Percentiles rank a stretch among this genome's conserved stretches.
These are phyloP conservation scores for Curvularia spicifera DNA, from an alignment of 2,329 filamentous ascomycete genomes.

Conservation along the genomic window DNA sequence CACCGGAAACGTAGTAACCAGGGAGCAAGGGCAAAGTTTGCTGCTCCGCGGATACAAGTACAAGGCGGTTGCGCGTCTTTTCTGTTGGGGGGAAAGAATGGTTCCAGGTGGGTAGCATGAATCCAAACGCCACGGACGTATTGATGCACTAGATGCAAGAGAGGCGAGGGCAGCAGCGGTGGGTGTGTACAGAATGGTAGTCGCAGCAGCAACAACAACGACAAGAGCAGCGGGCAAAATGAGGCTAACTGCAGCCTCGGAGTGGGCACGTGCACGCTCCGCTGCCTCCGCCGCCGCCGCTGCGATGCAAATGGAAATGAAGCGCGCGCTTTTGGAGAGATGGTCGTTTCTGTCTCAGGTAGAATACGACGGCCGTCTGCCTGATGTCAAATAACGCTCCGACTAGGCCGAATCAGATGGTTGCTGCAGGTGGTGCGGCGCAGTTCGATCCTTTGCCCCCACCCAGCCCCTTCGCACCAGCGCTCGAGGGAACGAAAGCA, in stretches of 20 bases:
- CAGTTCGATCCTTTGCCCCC: slow-evolving; percentile 19
- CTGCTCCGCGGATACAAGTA: background rate
- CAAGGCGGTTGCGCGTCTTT: background rate
- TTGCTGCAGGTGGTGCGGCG: slow-evolving; percentile 23
- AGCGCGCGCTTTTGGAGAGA: slow-evolving; percentile 9
- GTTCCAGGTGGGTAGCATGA: slow-evolving; percentile 1
- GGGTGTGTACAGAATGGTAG: background rate
- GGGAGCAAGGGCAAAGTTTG: background rate
- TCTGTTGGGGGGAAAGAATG: background rate
- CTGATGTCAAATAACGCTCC: slow-evolving; percentile 21
- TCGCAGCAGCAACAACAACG: background rate
- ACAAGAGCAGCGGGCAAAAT: slow-evolving; percentile 4
- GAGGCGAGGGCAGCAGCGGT: slow-evolving; percentile 4
- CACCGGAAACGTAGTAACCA: background rate
- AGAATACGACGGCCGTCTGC: slow-evolving; percentile 19
- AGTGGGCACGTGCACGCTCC: slow-evolving; percentile 4
- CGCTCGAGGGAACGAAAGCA: background rate
- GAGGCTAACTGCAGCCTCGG: slow-evolving; percentile 6
- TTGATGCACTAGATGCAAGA: slow-evolving; percentile 8
- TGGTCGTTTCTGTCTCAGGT: slow-evolving; percentile 31
- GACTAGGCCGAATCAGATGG: slow-evolving; percentile 23
- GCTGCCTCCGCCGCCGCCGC: background rate
- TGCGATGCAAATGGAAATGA: slow-evolving; percentile 12
- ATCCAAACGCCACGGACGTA: slow-evolving; percentile 4
- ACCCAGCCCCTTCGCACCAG: slow-evolving; percentile 15